Base-by-base conservation (phyloP, 163 green algal species). In the Chlamydomonas reinhardtii region DNA sequence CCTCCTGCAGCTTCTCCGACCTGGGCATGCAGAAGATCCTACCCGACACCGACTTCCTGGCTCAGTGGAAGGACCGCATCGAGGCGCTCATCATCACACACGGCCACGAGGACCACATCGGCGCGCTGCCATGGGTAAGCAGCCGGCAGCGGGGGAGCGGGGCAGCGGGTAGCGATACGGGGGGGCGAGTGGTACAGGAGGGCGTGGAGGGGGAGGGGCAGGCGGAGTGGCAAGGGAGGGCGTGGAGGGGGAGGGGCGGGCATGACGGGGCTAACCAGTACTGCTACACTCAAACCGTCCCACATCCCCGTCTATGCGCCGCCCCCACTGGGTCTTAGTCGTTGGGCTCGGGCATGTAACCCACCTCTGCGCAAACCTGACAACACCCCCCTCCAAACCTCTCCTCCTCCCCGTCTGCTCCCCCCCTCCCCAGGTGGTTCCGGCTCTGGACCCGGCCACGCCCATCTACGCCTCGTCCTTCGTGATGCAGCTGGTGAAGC, bases 71-170 rank as follows among this genome's bases (percentile, higher is more conserved):
- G 56, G 96, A 99, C 94, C 97, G 97, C 84, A 99, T 99, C 52
- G 98, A 99, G 91, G 98, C 97, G 54, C 91, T 99, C 19, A 92
- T 99, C 56, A 99, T 99, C 90, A 99, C 98, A 25, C 98, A 99
- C 90, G 98, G 97, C 14, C 98, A 99, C 90, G 98, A 99, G 88
- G 98, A 99, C 91, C 98, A 99, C 92, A 99, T 99, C 76, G 97
- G 98, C 8, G 98, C 98, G 9, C 87, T 99, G 87, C 98, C 98
- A 14, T 99, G 98, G 98, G 98, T 99, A 61, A 73, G 86, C 32
- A 48, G 39, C 39, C 32, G 29, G 20, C 11, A n/a, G 59, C 15
- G 35, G 25, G 64, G 12, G 12, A 14, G n/a, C 31, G 31, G 5
- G 20, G 64, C 35, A 25, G 64, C 20, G 16, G 0, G 16, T 9